Base-by-base conservation (phyloP, 306 rosid genomes). In the Fragaria ananassa region DNA sequence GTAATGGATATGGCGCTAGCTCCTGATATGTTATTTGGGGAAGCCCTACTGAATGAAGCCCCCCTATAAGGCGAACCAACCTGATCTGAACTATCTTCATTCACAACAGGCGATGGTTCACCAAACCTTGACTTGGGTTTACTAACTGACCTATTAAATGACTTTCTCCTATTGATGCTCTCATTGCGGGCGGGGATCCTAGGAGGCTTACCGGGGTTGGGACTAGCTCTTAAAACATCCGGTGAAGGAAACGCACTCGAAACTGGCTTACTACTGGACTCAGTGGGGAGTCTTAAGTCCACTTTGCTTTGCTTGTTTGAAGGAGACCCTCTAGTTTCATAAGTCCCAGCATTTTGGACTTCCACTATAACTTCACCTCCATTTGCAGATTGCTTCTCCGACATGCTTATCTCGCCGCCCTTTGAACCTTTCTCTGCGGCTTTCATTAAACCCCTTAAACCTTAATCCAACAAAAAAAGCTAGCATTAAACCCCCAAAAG, bases 41-140 rank as follows among this genome's bases (percentile, higher is more conserved):
- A 91, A 51, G 73, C 78, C 70, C 72, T 80, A 47, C 31, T 79
- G 74, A 83, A 83, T 1, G 91, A 87, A 75, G 54, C 51, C 72
- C 88, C 58, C 72, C 88, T 69, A 71, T 19, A 71, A 0, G 93
- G 88, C 10, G 96, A 75, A 53, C 65, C 82, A n/a, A 63, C 35
- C 41, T 85, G 83, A 62, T 87, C 94, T 72, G 70, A 51, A 49
- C 1, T 47, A 76, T 90, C 97, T 44, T 91, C 96, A 54, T 80
- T 71, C 65, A 76, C 15, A 57, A 80, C 35, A 13, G 61, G 70
- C 57, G 92, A 75, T 19, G 83, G 89, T 82, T 95, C 98, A 61
- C 87, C 92, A 80, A 92, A 92, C 56, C 98, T 87, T 71, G 98
- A 90, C 84, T 92, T 95, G 69, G 98, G 90, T 74, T 84, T 89